Base-by-base conservation (phyloP, 2,329 filamentous ascomycete species). In the Dactylellina leptospora region DNA sequence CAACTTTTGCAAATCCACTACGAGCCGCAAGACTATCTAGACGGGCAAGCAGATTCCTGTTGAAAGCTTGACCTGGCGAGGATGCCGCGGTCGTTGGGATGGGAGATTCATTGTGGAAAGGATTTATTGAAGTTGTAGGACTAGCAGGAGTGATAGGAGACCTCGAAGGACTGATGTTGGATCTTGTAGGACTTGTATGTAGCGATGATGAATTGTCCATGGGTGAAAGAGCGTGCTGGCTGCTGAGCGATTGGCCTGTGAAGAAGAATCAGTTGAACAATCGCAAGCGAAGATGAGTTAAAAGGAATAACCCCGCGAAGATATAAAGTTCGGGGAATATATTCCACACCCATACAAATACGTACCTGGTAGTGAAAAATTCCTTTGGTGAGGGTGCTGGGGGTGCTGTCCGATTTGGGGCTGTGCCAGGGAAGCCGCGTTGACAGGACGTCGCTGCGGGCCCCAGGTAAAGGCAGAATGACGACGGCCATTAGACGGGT, bases 351-450 rank as follows among this genome's bases (percentile, higher is more conserved):
- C 33, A 45, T 25, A 28, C n/a, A 25, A 40, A 40, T 11, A 50
- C 53, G 5, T 59, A 18, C 68, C 64, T 56, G 68, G 68, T 38
- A 64, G 36, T 20, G 68, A 72, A 28, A 72, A 72, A n/a, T 63
- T 72, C 30, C 68, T 54, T 23, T 64, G 59, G 16, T 64, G 68
- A 30, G 58, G 42, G 25, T 58, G 28, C 22, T 64, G 68, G 25
- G 58, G 42, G 25, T 58, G 28, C 22, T 44, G 47, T 18, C 44
- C 51, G 6, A 40, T 18, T 51, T 64, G 68, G 36, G 68, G 68
- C 68, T 72, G 68, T 64, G 68, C 59, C 55, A 18, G 16, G 11
- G 61, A 38, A 33, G 68, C 59, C 59, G 68, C 68, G 68, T 72
- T 59, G 59, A 72, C 68, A 33, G 68, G 66, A 63, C 66, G 66